Evolutionary conservation across 495 filamentous ascomycete species (phyloP).

Genomic region (Beverwykella pulmonaria): DNA sequence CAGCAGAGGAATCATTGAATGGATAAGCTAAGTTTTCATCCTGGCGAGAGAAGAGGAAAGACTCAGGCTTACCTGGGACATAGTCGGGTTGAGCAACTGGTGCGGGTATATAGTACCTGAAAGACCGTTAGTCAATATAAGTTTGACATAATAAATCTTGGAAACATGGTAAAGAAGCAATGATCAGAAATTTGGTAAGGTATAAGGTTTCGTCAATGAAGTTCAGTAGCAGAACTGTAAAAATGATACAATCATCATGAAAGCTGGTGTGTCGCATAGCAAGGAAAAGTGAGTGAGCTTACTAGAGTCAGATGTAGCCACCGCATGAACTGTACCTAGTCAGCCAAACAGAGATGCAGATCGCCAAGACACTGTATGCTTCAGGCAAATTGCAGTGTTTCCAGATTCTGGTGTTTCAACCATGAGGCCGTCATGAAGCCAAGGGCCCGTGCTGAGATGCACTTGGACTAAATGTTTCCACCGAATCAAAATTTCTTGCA

Average conservation of each 20-base stretch:
- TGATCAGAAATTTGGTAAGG: slow-evolving; percentile 45
- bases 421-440: neutral
- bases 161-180: neutral
- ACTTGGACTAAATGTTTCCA: too few relatives aligned
- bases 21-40: slow-evolving; percentile 98
- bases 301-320: neutral
- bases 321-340: neutral
- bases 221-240: slow-evolving; percentile 54
- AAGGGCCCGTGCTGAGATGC: neutral
- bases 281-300: slow-evolving; percentile 1
- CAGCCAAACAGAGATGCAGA: slow-evolving; percentile 6
- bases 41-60: slow-evolving; percentile 49
- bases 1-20: slow-evolving; percentile 83
- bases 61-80: slow-evolving; percentile 11
- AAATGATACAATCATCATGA: slow-evolving; percentile 49
- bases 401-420: neutral
- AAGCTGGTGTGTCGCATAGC: slow-evolving; percentile 12
- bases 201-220: slow-evolving; percentile 47
- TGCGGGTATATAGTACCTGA: neutral
- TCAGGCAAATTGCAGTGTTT: neutral
- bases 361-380: neutral
- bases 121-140: neutral
- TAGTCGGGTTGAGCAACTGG: neutral
- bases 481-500: too few relatives aligned
- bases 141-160: slow-evolving; percentile 16